Evolutionary conservation across 228 moss, liverwort and hornwort genomes (phyloP), one percentile per base, ranked within the genome.

Genomic region (Sphagnum fallax): DNA sequence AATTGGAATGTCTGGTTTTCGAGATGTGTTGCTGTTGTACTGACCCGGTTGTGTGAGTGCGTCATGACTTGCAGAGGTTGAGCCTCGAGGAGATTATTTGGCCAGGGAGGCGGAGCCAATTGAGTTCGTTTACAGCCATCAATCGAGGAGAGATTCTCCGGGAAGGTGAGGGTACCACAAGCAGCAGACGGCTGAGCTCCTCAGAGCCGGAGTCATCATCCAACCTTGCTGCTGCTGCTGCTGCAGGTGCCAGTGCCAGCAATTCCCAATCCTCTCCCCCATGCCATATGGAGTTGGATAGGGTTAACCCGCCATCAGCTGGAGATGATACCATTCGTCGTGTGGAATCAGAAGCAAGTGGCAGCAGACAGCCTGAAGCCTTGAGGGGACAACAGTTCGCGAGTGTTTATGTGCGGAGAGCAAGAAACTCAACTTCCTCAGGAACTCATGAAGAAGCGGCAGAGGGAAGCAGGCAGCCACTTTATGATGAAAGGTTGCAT

Each of bases 401-500:
- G 32, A 32, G 71, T 68, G 57, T 67, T 55, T 57, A 74, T 63
- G 58, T 68, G 14, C 49, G 62, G 32, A 47, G 58, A 9, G 65
- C 63, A n/a, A 76, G 78, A 66, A 62, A 65, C 66, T 78, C 67
- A 6, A 16, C 72, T 15, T 32, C 32, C 2, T 32, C 32, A 32
- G 32, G 32, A 80, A 78, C 73, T 66, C 72, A 57, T 7, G 76
- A 72, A 73, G 80, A 73, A 61, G 76, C 74, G n/a, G 61, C 47
- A 50, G 78, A 70, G 62, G 76, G 76, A 53, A 81, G 80, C 66
- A 75, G 83, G 66, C 81, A 76, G 47, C 68, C 74, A 0, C 75
- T 76, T 47, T 76, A 76, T 63, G 80, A 83, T 71, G 87, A 83
- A 62, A 76, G 83, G 51, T 67, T 86, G 67, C 94, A 90, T 67